Conservation (phyloP, 2,329 filamentous ascomycete genomes). For the Tolypocladium guangdongense region DNA sequence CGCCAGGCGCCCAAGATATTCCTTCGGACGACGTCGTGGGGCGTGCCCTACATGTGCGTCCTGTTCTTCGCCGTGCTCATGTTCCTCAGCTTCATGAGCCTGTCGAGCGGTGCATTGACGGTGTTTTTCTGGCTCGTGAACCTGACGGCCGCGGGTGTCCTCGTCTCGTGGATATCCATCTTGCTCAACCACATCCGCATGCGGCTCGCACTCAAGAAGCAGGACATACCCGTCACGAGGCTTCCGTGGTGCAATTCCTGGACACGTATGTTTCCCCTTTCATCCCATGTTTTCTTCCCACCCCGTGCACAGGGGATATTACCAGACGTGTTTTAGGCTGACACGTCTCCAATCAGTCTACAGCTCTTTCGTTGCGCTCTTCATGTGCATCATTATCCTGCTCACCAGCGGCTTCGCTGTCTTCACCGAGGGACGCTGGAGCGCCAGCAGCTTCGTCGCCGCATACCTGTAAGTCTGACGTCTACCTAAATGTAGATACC, state of each 20-base stretch:
- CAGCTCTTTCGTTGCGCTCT: conserved; percentile 48
- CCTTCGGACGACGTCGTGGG: conserved; percentile 46
- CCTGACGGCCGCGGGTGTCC: conserved; percentile 49
- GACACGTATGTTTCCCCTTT: conserved; percentile 36
- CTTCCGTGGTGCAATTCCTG: conserved; percentile 55
- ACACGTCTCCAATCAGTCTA: conserved; percentile 31
- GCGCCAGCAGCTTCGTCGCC: conserved; percentile 45
- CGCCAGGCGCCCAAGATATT: conserved; percentile 55
- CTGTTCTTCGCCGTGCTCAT: conserved; percentile 42
- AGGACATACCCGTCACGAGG: conserved; percentile 36
- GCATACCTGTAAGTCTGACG: conserved; percentile 44
- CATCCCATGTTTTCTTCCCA: neutral
- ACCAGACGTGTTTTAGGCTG: neutral
- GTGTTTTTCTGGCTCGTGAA: conserved; percentile 57
- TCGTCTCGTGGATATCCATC: conserved; percentile 53
- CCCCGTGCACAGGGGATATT: neutral
- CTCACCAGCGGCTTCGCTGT: conserved; percentile 59
- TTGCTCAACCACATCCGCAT: conserved; percentile 49
- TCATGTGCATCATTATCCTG: conserved; percentile 52
- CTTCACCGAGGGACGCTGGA: conserved; percentile 50
- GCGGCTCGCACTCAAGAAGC: conserved; percentile 39
- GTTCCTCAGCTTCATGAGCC: conserved; percentile 45
- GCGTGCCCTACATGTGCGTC: conserved; percentile 51
- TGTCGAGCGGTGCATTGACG: conserved; percentile 45
- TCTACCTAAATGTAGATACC: neutral